These are phyloP conservation scores for Scedosporium aurantiacum DNA, from an alignment of 2,329 filamentous ascomycete genomes.

Conservation along the genomic window DNA sequence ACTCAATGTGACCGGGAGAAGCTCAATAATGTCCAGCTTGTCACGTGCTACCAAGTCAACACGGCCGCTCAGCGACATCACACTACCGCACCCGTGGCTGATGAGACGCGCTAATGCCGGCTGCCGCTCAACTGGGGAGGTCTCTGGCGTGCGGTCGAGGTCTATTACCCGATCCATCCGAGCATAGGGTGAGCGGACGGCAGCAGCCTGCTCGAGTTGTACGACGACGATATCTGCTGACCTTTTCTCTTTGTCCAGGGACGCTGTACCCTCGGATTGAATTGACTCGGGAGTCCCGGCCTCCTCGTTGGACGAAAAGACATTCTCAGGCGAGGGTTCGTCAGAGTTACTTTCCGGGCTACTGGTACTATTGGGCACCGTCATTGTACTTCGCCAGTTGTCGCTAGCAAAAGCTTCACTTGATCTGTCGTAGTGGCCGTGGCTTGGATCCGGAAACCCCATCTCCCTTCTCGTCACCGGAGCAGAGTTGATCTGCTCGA, in stretches of 20 bases:
- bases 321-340: not conserved
- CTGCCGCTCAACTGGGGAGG: not conserved
- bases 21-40: conserved; percentile 1
- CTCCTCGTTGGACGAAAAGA: conserved; percentile 1
- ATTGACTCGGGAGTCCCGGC: not conserved
- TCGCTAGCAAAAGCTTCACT: conserved; percentile 4
- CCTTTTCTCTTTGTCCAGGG: not conserved
- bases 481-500: conserved; percentile 5
- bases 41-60: not conserved
- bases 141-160: not conserved
- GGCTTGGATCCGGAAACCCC: not conserved
- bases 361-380: not conserved
- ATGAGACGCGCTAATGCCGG: not conserved
- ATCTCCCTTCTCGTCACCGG: conserved; percentile 2
- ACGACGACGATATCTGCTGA: not conserved
- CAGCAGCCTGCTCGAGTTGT: not conserved
- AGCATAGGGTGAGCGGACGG: not conserved
- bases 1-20: not conserved
- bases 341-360: not conserved
- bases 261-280: not conserved
- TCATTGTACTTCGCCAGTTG: conserved; percentile 3
- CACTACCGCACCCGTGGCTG: conserved; percentile 2
- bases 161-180: not conserved
- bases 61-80: not conserved
- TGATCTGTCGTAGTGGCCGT: not conserved